A percentile compares a stretch with the other conserved stretches of the same genome.
These are phyloP conservation scores for Cerioporus squamosus DNA, from an alignment of 1,284 basidiomycete species.

Conservation along the genomic window DNA sequence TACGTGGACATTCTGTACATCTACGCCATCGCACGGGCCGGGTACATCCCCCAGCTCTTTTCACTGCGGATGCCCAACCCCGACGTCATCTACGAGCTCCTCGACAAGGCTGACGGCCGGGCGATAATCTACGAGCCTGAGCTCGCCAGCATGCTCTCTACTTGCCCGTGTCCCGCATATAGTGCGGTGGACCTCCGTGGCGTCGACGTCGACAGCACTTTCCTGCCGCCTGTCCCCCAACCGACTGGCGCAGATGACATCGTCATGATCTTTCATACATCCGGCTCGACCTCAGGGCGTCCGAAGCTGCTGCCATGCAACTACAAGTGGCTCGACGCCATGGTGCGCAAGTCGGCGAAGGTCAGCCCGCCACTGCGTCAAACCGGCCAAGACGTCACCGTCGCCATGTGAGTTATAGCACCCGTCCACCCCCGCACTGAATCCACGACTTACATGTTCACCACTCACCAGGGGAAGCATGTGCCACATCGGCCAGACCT, in stretches of 20 bases:
- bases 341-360: slow-evolving; percentile 58
- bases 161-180: slow-evolving; percentile 52
- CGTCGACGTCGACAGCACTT: slow-evolving; percentile 29
- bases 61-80: slow-evolving; percentile 72
- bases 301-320: slow-evolving; percentile 73
- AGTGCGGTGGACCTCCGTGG: slow-evolving; percentile 43
- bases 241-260: slow-evolving; percentile 35
- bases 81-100: slow-evolving; percentile 64
- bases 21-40: slow-evolving; percentile 70
- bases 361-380: slow-evolving; percentile 52
- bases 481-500: slow-evolving; percentile 36
- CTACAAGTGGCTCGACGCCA: slow-evolving; percentile 61
- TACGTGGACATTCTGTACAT: slow-evolving; percentile 71
- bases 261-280: slow-evolving; percentile 73
- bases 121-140: slow-evolving; percentile 62
- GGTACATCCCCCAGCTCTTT: slow-evolving; percentile 73
- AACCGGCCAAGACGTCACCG: slow-evolving; percentile 60
- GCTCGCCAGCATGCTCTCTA: slow-evolving; percentile 40
- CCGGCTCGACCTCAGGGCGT: slow-evolving; percentile 73
- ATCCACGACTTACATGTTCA: background rate
- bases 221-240: slow-evolving; percentile 34
- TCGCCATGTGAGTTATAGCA: slow-evolving; percentile 30
- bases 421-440: background rate
- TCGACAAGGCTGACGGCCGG: slow-evolving; percentile 55
- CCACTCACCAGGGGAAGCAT: slow-evolving; percentile 31